Base-by-base conservation (phyloP, 148 eudicot species). In the Rhododendron mucronatum region DNA sequence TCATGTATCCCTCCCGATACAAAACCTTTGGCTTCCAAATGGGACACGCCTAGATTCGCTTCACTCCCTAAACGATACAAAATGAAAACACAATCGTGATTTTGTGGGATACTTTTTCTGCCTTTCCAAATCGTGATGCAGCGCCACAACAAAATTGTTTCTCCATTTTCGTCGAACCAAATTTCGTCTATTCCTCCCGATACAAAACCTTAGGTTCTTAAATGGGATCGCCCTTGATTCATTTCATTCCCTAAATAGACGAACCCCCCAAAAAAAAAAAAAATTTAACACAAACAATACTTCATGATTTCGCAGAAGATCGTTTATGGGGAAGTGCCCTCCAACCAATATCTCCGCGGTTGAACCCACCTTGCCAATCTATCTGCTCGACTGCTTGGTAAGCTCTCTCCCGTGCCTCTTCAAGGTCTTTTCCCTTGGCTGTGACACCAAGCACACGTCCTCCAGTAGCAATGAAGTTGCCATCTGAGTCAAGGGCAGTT, bases 361-460 rank as follows among this genome's bases (percentile, higher is more conserved):
- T 94, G 81, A 96, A 95, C 55, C 99, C 99, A 74, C 94, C 96
- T 7, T 90, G 88, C 99, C 99, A 96, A 26, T 91, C 84, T 33
- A 96, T 91, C 86, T 89, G 88, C 77, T 92, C 94, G 3, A 92
- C 90, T 50, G 98, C 99, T 86, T 87, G 90, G 84, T 95, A 95
- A 53, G 96, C 94, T 82, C 91, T 83, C 81, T 96, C 93, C 37
- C 95, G 87, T 41, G 98, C 98, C 87, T 94, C 98, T 84, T 91
- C 92, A 69, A 96, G 96, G 87, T 95, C 93, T 85, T 37, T 84
- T 75, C 98, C 99, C 88, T 89, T 94, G 74, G 99, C 96, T 23
- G 99, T 95, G 83, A 96, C 88, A 1, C 99, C 99, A 77, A 96
- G 96, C 82, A 96, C 99, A 67, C 99, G 94, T 33, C 99, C 99